These are phyloP conservation scores for Orbilia brochopaga DNA, from an alignment of 2,329 filamentous ascomycete genomes.

Conservation along the genomic window DNA sequence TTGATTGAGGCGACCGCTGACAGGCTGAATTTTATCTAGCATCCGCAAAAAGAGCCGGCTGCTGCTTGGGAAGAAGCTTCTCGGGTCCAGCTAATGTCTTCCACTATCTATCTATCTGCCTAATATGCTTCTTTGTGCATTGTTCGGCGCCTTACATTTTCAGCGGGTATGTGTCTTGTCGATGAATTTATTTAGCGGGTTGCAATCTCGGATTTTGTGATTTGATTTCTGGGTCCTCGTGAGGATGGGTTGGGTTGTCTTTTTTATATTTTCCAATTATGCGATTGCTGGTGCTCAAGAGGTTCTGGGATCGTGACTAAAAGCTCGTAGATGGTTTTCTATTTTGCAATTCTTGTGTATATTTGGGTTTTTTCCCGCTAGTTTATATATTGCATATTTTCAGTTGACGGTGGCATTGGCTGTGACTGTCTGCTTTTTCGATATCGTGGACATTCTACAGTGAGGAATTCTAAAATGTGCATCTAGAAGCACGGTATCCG, in stretches of 20 bases:
- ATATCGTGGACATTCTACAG: no score
- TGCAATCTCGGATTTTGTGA: not conserved
- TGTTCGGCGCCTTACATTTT: not conserved
- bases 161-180: constrained; percentile 16
- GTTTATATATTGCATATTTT: no score
- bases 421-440: no score
- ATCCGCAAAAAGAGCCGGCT: constrained; percentile 56
- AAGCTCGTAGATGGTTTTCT: no score
- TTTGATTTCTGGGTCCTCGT: not conserved
- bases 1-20: constrained; percentile 26
- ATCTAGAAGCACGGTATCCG: no score
- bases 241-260: not conserved
- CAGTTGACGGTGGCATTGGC: not conserved
- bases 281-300: no score
- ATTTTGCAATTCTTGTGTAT: no score
- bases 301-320: no score
- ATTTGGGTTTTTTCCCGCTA: no score
- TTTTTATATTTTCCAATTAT: not conserved
- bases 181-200: constrained; percentile 21
- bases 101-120: not conserved
- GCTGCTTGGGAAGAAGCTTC: constrained; percentile 56
- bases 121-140: constrained; percentile 3
- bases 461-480: no score
- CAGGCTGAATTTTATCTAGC: constrained; percentile 41
- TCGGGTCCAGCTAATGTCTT: not conserved